Base-by-base conservation (phyloP, 1,139 yeast genomes). In the Debaryomyces fabryi region DNA sequence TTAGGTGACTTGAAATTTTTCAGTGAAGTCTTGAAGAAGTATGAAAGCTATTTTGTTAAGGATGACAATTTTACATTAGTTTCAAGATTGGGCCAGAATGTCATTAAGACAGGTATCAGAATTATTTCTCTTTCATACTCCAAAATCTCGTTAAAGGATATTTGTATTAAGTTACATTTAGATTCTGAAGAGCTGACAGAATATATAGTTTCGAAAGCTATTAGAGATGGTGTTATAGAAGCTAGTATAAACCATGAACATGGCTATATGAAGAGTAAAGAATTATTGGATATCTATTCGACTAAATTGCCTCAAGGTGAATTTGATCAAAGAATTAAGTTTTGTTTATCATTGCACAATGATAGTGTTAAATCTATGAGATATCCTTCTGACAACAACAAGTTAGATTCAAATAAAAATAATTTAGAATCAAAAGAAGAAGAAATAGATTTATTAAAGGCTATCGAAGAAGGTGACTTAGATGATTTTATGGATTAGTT, bases 181-280 rank as follows among this genome's bases (percentile, higher is more conserved):
- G 99, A 93, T 60, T 85, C 93, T 36, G 99, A 95, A 71, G 93
- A 93, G 64, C 86, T 92, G 58, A 96, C 97, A 1, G 99, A 95
- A 71, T 95, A 93, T 66, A 92, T 93, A 65, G 97, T 93, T 32
- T 89, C 97, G 35, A 93, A 95, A 72, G 96, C 98, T 32, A 93
- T 95, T 52, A 85, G 97, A 62, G 99, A 95, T 67, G 97, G 97
- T 48, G 99, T 95, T 46, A 90, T 95, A 66, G 99, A 93, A 62
- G 99, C 99, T 4, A 83, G 85, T 47, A 87, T 95, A 57, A 89
- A 93, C 64, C 97, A 92, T 69, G 91, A 89, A 65, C 79, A 83
- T 56, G 98, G 98, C 1, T 92, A 75, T 65, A 91, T 95, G 89
- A 93, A 91, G 71, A 87, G 96, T 34, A 86, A 85, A 58, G 98